Conservation (phyloP, 1,284 basidiomycete genomes). For the Fistulinella staudtii region DNA sequence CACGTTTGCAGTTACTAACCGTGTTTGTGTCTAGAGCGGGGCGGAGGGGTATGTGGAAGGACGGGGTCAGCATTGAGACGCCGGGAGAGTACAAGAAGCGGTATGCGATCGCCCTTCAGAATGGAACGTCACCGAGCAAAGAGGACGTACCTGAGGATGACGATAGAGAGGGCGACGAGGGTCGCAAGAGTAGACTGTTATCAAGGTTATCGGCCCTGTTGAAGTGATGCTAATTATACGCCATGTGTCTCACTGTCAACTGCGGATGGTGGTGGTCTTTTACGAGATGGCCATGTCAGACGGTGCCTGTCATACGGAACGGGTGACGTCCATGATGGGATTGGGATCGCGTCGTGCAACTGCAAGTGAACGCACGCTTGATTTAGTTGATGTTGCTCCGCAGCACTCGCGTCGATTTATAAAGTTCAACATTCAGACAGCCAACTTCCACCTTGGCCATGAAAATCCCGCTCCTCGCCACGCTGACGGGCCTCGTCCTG, state of each 20-base stretch:
- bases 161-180: not conserved
- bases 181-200: slow-evolving; percentile 6
- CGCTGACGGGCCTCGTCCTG: slow-evolving; percentile 7
- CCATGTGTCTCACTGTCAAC: not conserved
- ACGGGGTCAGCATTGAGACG: slow-evolving; percentile 55
- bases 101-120: slow-evolving; percentile 36
- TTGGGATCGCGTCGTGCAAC: too few relatives aligned
- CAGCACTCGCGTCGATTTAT: too few relatives aligned
- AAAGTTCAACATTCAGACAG: too few relatives aligned
- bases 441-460: slow-evolving; percentile 1
- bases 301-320: too few relatives aligned
- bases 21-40: slow-evolving; percentile 42
- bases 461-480: slow-evolving; percentile 5
- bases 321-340: too few relatives aligned
- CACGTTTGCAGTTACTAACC: not conserved
- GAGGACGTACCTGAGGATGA: not conserved
- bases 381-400: too few relatives aligned
- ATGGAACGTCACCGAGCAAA: slow-evolving; percentile 9
- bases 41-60: slow-evolving; percentile 69
- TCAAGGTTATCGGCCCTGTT: slow-evolving; percentile 9
- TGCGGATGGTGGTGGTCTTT: not conserved
- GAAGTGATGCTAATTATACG: not conserved
- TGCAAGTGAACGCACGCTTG: too few relatives aligned
- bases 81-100: slow-evolving; percentile 81
- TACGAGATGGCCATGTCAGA: not conserved